Base-by-base conservation (phyloP, 78 protist genomes). In the Bodo saltans region DNA sequence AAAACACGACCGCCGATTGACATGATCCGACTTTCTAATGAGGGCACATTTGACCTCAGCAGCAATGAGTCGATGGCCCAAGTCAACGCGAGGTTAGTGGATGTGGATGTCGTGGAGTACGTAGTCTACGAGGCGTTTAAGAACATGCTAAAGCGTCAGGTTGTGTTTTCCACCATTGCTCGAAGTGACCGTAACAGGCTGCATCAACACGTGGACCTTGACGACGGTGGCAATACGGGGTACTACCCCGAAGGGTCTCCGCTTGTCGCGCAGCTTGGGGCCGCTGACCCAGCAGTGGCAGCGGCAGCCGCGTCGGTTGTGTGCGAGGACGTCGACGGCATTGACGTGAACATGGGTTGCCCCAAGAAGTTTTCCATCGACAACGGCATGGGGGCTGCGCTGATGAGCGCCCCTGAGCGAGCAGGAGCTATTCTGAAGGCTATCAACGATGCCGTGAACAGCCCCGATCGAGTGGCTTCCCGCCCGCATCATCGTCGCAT, bases 291-390 rank as follows among this genome's bases (percentile, higher is more conserved):
- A 30, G 84, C 37, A 8, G 78, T 67, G 1, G 88, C 84, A 2
- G 70, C 68, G 27, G 53, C 17, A 1, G 88, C 82, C 1, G 88
- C 80, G 0, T 79, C 23, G 38, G 42, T 53, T 12, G 34, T 70
- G 29, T 68, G n/a, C 21, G 78, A 21, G 1, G 94, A 89, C 47
- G 84, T 94, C 8, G 83, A 82, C 4, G 97, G 83, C 8, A 33
- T 94, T 40, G 97, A 91, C 83, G 38, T 94, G 69, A 94, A 94
- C 84, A 88, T 90, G 92, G 94, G 94, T 41, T 90, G 93, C 82
- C 93, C 93, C 28, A 85, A 89, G 79, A 38, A 21, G 27, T 90
- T 83, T 34, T 87, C 92, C 29, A 41, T 68, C 27, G 33, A 80
- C 27, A 89, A 89, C 0, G 94, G 92, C 30, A 87, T 86, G 91